Evolutionary conservation across 2,329 filamentous ascomycete species (phyloP).

Genomic region (Pleoardoris graminearum): DNA sequence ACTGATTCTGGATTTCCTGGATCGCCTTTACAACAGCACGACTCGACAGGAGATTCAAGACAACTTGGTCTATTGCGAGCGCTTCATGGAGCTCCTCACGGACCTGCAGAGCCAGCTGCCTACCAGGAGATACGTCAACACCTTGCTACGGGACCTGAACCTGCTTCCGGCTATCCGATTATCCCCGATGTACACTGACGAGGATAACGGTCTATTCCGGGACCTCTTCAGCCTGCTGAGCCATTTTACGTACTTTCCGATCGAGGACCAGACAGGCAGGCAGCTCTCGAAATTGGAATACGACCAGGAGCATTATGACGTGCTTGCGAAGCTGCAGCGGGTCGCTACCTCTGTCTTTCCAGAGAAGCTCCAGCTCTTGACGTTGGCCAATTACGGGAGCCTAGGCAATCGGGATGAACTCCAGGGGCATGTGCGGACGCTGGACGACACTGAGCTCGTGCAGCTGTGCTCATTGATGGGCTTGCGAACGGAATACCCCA

Average conservation of each 20-base stretch:
- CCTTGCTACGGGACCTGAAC: slow-evolving; percentile 83
- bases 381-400: slow-evolving; percentile 88
- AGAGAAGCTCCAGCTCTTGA: slow-evolving; percentile 86
- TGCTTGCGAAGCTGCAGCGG: slow-evolving; percentile 78
- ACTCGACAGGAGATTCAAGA: slow-evolving; percentile 53
- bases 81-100: slow-evolving; percentile 87
- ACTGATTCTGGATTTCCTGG: slow-evolving; percentile 79
- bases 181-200: slow-evolving; percentile 76
- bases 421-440: slow-evolving; percentile 69
- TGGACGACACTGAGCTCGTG: slow-evolving; percentile 75
- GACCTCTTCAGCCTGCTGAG: slow-evolving; percentile 79
- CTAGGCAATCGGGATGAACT: slow-evolving; percentile 82
- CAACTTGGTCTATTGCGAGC: slow-evolving; percentile 80
- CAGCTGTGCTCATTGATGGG: slow-evolving; percentile 71
- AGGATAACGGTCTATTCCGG: slow-evolving; percentile 74
- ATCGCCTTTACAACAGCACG: slow-evolving; percentile 63
- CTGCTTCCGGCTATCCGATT: slow-evolving; percentile 75
- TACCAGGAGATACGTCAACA: slow-evolving; percentile 90
- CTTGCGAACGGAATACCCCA: slow-evolving; percentile 82
- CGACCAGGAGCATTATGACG: slow-evolving; percentile 77
- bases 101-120: slow-evolving; percentile 93
- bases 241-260: slow-evolving; percentile 85
- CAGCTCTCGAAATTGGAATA: slow-evolving; percentile 73
- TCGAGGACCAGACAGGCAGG: slow-evolving; percentile 86
- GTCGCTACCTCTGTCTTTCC: slow-evolving; percentile 77